A percentile compares a stretch with the other conserved stretches of the same genome.
Conservation (phyloP, 352 stramenopile species). For the Hyaloperonospora brassicae region DNA sequence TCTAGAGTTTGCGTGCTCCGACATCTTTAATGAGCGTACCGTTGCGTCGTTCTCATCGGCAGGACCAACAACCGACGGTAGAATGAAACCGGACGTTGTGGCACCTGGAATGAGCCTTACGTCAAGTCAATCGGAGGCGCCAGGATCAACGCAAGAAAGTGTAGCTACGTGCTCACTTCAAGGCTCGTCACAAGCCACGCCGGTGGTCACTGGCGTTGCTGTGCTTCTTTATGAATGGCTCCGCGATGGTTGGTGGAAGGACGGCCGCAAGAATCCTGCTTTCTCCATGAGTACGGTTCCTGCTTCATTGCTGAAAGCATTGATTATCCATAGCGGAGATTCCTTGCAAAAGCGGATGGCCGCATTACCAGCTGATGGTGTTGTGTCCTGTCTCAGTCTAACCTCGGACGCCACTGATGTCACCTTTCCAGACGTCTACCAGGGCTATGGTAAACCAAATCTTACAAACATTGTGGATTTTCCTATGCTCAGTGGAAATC, state of each 20-base stretch:
- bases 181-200: slow-evolving; percentile 70
- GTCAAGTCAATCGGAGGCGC: slow-evolving; percentile 58
- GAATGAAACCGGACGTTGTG: slow-evolving; percentile 85
- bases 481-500: slow-evolving; percentile 9
- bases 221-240: slow-evolving; percentile 75
- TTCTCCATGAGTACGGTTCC: slow-evolving; percentile 55
- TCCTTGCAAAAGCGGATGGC: slow-evolving; percentile 43
- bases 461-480: slow-evolving; percentile 73
- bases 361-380: slow-evolving; percentile 24
- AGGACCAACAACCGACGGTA: slow-evolving; percentile 71
- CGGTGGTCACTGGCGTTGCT: slow-evolving; percentile 61
- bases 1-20: slow-evolving; percentile 34
- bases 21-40: slow-evolving; percentile 63
- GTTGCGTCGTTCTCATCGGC: slow-evolving; percentile 80
- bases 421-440: slow-evolving; percentile 62
- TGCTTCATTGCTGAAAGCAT: slow-evolving; percentile 67
- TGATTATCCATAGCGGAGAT: slow-evolving; percentile 73
- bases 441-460: slow-evolving; percentile 78
- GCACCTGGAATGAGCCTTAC: slow-evolving; percentile 74
- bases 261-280: slow-evolving; percentile 39
- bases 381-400: slow-evolving; percentile 48
- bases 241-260: slow-evolving; percentile 72
- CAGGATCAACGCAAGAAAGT: slow-evolving; percentile 47
- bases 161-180: slow-evolving; percentile 59
- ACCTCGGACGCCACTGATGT: slow-evolving; percentile 19